Percentiles rank a stretch among this genome's conserved stretches.
These are phyloP conservation scores for Ramaria rubella DNA, from an alignment of 768 basidiomycete species.

Conservation along the genomic window DNA sequence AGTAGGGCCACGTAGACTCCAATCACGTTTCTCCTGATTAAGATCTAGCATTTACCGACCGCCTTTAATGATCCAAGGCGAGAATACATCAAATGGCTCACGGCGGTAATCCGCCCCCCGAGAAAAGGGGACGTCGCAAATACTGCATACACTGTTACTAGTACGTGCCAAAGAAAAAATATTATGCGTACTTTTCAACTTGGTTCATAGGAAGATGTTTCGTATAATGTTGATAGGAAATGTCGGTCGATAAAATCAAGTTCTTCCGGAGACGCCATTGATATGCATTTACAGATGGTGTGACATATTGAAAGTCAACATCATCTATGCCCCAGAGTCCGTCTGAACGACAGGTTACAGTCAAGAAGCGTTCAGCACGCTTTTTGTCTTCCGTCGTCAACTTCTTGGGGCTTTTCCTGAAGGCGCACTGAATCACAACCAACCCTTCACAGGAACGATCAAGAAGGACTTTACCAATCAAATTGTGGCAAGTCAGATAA, in stretches of 20 bases:
- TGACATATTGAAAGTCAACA: neutral
- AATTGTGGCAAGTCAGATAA: slow-evolving; percentile 66
- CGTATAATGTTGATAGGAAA: slow-evolving; percentile 54
- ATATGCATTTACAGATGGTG: neutral
- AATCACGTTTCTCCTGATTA: slow-evolving; percentile 43
- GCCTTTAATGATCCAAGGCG: neutral
- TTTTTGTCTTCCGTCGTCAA: neutral
- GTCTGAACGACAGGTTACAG: neutral
- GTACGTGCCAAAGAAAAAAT: neutral
- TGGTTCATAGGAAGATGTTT: slow-evolving; percentile 42
- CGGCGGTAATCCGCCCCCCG: slow-evolving; percentile 61
- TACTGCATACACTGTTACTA: slow-evolving; percentile 30
- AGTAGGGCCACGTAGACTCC: slow-evolving; percentile 52
- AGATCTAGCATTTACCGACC: slow-evolving; percentile 33
- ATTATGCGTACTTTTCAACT: slow-evolving; percentile 47
- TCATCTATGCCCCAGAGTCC: slow-evolving; percentile 2
- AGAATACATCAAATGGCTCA: too few relatives aligned
- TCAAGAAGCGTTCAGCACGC: neutral
- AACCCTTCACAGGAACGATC: neutral
- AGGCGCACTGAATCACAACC: neutral
- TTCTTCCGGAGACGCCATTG: slow-evolving; percentile 3
- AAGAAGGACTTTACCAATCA: slow-evolving; percentile 52
- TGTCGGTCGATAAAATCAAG: neutral
- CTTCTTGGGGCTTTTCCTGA: slow-evolving; percentile 1
- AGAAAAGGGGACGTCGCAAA: slow-evolving; percentile 51